Percentiles rank a stretch among this genome's conserved stretches.
These are phyloP conservation scores for Boletus patriciae DNA, from an alignment of 768 basidiomycete species.

Conservation along the genomic window DNA sequence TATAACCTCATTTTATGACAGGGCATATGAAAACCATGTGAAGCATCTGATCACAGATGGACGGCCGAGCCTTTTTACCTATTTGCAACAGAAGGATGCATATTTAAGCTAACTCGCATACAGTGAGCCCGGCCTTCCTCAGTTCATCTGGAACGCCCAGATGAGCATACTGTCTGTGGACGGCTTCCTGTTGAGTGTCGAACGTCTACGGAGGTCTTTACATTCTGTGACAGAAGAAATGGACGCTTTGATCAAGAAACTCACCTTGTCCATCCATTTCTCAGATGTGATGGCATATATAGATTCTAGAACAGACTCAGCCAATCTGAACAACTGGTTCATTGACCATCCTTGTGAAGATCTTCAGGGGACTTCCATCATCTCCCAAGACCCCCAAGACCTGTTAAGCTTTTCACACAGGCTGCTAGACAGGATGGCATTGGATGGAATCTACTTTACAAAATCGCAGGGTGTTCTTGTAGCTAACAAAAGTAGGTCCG, in stretches of 20 bases:
- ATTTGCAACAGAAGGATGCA: neutral
- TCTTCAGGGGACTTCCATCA: neutral
- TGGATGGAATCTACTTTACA: neutral
- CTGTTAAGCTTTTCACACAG: neutral
- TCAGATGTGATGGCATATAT: neutral
- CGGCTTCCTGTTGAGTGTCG: neutral
- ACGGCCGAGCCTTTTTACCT: neutral
- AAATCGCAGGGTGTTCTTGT: neutral
- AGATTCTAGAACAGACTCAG: neutral
- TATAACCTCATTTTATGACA: neutral
- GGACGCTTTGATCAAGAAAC: neutral
- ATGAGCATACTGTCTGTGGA: neutral
- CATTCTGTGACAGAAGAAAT: neutral
- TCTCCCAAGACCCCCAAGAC: neutral
- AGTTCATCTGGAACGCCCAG: neutral
- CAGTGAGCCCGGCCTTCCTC: neutral
- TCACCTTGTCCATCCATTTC: neutral
- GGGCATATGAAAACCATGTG: neutral
- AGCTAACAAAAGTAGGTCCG: neutral
- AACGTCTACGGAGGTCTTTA: neutral
- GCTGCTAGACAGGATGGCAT: neutral
- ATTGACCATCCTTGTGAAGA: neutral
- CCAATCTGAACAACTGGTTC: neutral
- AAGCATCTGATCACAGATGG: neutral
- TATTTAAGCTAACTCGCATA: neutral